Evolutionary conservation across 352 stramenopile genomes (phyloP).

Genomic region (Nannochloropsis limnetica): DNA sequence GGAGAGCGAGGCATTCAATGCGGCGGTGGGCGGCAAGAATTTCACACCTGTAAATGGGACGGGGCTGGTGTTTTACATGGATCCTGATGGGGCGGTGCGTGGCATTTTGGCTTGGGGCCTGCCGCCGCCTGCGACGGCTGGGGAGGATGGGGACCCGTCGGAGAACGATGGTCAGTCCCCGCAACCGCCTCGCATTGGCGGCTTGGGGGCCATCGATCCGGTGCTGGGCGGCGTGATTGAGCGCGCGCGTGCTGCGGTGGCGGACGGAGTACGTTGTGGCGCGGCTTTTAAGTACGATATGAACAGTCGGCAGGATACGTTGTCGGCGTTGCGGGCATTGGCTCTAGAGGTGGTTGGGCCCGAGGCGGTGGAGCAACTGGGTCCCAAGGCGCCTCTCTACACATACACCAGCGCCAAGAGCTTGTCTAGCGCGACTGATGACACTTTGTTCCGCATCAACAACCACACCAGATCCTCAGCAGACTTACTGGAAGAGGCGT

Average conservation of each 20-base stretch:
- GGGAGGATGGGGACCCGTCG: not conserved
- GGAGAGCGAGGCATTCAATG: constrained; percentile 12
- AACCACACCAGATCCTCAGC: constrained; percentile 33
- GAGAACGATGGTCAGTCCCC: not conserved
- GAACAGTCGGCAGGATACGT: constrained; percentile 27
- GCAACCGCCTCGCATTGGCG: not conserved
- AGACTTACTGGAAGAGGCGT: constrained; percentile 3
- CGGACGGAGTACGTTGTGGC: not conserved
- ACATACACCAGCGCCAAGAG: constrained; percentile 31
- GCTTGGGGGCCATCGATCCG: not conserved
- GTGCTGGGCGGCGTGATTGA: constrained; percentile 27
- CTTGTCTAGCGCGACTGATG: not conserved
- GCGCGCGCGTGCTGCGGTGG: not conserved
- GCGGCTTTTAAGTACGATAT: constrained; percentile 6
- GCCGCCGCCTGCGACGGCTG: not conserved
- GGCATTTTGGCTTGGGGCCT: constrained; percentile 13
- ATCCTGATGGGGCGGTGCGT: not conserved
- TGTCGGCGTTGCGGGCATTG: not conserved
- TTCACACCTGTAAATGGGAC: constrained; percentile 47
- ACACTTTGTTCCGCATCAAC: constrained; percentile 34
- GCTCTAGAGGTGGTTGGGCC: not conserved
- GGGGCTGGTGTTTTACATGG: constrained; percentile 46
- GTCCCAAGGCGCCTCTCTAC: not conserved
- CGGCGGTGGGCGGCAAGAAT: not conserved
- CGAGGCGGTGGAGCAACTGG: constrained; percentile 7